Base-by-base conservation (phyloP, 1,284 basidiomycete species). In the Somion occarium region DNA sequence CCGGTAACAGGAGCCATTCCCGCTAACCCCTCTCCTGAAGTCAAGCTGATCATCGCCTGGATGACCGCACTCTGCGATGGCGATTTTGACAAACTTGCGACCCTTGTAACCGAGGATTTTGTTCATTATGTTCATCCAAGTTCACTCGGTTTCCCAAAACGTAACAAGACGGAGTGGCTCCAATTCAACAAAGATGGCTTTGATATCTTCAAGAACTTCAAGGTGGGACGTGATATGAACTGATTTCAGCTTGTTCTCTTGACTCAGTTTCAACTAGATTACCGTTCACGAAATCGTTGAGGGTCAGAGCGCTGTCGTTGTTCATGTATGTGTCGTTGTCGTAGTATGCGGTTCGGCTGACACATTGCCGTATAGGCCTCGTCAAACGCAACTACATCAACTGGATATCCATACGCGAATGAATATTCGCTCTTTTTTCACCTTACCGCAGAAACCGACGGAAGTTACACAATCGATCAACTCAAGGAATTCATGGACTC, bases 401-500 rank as follows among this genome's bases (percentile, higher is more conserved):
- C 43, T 4, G 43, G 43, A 3, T 7, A 4, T 24, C 43, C 13
- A 12, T 44, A 44, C 24, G 18, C 4, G 18, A 44, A 44, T 23
- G 43, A 44, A 24, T 44, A 44, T 24, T 7, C 23, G 7, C 7
- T 44, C 4, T 22, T 44, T 44, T 19, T 24, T 9, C 5, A 24
- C 9, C 18, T 44, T 4, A 18, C 23, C 18, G 12, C 13, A 12
- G 19, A 19, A 23, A 12, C 43, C 7, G 43, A 44, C 7, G 43
- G 43, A 20, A 12, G 9, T 12, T 24, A 22, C 23, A 4, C 7
- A 13, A 24, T 44, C 12, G 7, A 24, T 9, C 24, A 24, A 7
- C 18, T 22, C 5, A 44, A 44, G 23, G 43, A 44, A 24, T 44
- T 44, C 43, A 23, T 44, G 23, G 23, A 44, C 23, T 44, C 43